Conservation (phyloP, 225 moss, liverwort and hornwort species). For the Sphagnum tenellum region DNA sequence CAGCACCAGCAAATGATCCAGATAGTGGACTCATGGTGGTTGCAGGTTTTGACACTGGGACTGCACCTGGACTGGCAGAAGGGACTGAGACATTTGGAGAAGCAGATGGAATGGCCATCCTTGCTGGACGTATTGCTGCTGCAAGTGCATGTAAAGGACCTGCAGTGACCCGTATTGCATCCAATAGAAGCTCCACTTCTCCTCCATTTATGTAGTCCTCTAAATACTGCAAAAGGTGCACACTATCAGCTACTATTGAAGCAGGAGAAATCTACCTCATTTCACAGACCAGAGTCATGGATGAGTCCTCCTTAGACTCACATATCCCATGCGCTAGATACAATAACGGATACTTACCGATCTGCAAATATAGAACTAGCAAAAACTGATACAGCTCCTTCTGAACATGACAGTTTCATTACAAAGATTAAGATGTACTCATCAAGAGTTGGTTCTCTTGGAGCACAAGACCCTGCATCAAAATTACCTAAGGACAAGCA, state of each 20-base stretch:
- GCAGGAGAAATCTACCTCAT: not conserved
- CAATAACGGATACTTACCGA: too few relatives aligned
- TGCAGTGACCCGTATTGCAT: slow-evolving; percentile 74
- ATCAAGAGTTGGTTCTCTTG: too few relatives aligned
- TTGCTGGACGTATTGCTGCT: slow-evolving; percentile 72
- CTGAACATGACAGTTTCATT: too few relatives aligned
- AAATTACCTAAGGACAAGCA: too few relatives aligned
- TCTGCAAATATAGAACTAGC: too few relatives aligned
- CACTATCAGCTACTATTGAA: not conserved
- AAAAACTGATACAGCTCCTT: too few relatives aligned
- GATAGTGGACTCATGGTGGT: slow-evolving; percentile 10
- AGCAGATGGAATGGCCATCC: slow-evolving; percentile 57
- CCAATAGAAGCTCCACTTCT: slow-evolving; percentile 88
- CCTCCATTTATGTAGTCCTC: slow-evolving; percentile 99
- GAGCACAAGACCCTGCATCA: too few relatives aligned
- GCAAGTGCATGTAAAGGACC: slow-evolving; percentile 93
- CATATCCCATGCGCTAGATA: too few relatives aligned
- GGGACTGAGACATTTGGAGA: slow-evolving; percentile 25
- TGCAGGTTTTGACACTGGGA: slow-evolving; percentile 23
- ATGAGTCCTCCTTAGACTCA: too few relatives aligned
- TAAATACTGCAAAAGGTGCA: slow-evolving; percentile 61
- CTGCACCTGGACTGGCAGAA: slow-evolving; percentile 25
- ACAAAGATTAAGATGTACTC: too few relatives aligned
- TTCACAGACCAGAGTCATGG: not conserved
- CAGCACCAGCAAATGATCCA: slow-evolving; percentile 3